These are phyloP conservation scores for Neurospora terricola DNA, from an alignment of 495 filamentous ascomycete species.

Conservation along the genomic window DNA sequence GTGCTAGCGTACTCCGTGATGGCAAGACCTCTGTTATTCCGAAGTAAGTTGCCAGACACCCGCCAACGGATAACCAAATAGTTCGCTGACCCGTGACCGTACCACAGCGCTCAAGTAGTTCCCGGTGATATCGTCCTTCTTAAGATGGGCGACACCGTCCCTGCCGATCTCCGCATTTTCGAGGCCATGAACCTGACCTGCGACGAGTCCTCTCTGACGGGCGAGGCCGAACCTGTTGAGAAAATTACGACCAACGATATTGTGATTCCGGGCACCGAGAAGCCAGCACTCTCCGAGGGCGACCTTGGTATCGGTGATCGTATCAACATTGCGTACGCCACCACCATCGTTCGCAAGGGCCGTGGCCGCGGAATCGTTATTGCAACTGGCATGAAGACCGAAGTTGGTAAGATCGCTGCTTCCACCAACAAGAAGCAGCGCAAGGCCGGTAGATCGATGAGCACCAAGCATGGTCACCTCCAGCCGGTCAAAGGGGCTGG, in stretches of 20 bases:
- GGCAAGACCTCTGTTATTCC: slow-evolving; percentile 54
- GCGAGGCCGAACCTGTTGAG: slow-evolving; percentile 50
- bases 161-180: slow-evolving; percentile 64
- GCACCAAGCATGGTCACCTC: slow-evolving; percentile 49
- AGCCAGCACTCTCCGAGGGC: slow-evolving; percentile 26
- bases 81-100: slow-evolving; percentile 3
- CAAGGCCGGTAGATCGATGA: slow-evolving; percentile 53
- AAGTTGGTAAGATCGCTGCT: slow-evolving; percentile 75
- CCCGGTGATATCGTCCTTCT: slow-evolving; percentile 74
- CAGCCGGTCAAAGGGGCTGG: slow-evolving; percentile 47
- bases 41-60: slow-evolving; percentile 27
- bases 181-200: slow-evolving; percentile 64
- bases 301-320: slow-evolving; percentile 55
- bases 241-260: slow-evolving; percentile 27
- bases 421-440: slow-evolving; percentile 49
- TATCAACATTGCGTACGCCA: slow-evolving; percentile 60
- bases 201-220: slow-evolving; percentile 44
- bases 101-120: slow-evolving; percentile 54
- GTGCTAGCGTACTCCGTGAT: slow-evolving; percentile 66
- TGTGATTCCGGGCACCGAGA: slow-evolving; percentile 19
- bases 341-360: slow-evolving; percentile 57
- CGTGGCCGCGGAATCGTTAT: slow-evolving; percentile 57
- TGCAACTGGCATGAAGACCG: slow-evolving; percentile 69
- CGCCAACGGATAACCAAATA: background rate
- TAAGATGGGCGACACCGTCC: slow-evolving; percentile 77